phyloP scores from a whole-genome alignment of 179 eudicot genomes.

The Silene coronaria region DNA sequence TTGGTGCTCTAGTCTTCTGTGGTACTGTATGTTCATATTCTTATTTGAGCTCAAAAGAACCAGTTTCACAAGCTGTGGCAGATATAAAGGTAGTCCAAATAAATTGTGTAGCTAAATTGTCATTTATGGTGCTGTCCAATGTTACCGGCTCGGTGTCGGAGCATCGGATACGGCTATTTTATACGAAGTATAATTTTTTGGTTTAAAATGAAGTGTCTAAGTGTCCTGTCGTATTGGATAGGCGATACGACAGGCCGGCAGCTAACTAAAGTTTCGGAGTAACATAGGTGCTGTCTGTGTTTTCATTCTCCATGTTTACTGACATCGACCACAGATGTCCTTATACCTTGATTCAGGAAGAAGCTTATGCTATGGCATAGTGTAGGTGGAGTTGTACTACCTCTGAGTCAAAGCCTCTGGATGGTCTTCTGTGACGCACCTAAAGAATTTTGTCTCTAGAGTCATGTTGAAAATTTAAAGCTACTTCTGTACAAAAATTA shows the following conservation, averaged over 20 bases:
- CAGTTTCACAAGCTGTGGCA: conserved; percentile 77
- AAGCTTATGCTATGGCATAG: not conserved
- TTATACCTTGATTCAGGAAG: not conserved
- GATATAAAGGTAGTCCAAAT: conserved; percentile 64
- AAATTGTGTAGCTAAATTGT: not conserved
- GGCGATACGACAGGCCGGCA: too few relatives aligned
- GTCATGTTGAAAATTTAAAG: not conserved
- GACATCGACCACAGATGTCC: not conserved
- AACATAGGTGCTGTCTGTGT: too few relatives aligned
- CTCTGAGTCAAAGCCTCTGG: not conserved
- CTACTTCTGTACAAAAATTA: too few relatives aligned
- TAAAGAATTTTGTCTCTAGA: not conserved
- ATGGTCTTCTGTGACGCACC: not conserved
- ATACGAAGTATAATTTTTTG: too few relatives aligned
- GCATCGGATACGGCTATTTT: too few relatives aligned
- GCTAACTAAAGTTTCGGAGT: too few relatives aligned
- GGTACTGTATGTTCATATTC: conserved; percentile 79
- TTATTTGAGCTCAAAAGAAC: conserved; percentile 74
- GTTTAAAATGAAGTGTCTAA: too few relatives aligned
- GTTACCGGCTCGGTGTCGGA: too few relatives aligned
- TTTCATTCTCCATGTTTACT: not conserved
- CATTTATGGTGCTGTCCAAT: not conserved
- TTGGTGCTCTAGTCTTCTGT: conserved; percentile 54
- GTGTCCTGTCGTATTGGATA: too few relatives aligned
- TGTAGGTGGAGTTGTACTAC: not conserved